Base-by-base conservation (phyloP, 306 rosid genomes). In the Quillaja saponaria region DNA sequence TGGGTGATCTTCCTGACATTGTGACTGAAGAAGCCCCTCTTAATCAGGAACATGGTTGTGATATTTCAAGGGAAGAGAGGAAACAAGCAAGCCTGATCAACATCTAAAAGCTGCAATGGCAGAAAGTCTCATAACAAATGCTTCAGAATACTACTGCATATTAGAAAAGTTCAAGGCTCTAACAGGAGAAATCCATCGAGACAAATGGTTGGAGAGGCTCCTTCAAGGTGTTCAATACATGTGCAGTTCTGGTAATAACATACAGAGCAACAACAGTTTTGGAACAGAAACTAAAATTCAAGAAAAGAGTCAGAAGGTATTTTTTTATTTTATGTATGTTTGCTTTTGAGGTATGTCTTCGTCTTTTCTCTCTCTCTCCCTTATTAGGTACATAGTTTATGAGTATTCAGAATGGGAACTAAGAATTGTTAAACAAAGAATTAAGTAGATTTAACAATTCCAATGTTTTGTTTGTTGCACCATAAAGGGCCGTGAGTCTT, bases 201-300 rank as follows among this genome's bases (percentile, higher is more conserved):
- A 83, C 66, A 80, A 46, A 76, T 83, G 88, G 80, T 61, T 79
- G 78, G 83, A 83, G 75, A 79, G 55, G 50, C 82, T 83, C 58
- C 65, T 83, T 31, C 67, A 67, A 64, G 69, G 73, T 31, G 64
- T 83, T 50, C 76, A 64, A 41, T 64, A 63, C 31, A 47, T 72
- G 40, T 83, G 85, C 75, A 48, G 31, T 55, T 45, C 81, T 61
- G 47, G 65, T 11, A 69, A 73, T 20, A 58, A 17, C 31, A 10
- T 14, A 28, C 52, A 38, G 21, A 73, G 59, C 40, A 64, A 51
- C 67, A 80, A 76, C 45, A 70, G 33, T 63, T 15, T 58, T 50
- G 71, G 65, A 31, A 20, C 34, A n/a, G 55, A 63, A 53, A 58
- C 56, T 57, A 56, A 42, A 46, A 56, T 49, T 55, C 80, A 55